Evolutionary conservation across 805 yeast genomes (phyloP).

Genomic region (Spathaspora arborariae): DNA sequence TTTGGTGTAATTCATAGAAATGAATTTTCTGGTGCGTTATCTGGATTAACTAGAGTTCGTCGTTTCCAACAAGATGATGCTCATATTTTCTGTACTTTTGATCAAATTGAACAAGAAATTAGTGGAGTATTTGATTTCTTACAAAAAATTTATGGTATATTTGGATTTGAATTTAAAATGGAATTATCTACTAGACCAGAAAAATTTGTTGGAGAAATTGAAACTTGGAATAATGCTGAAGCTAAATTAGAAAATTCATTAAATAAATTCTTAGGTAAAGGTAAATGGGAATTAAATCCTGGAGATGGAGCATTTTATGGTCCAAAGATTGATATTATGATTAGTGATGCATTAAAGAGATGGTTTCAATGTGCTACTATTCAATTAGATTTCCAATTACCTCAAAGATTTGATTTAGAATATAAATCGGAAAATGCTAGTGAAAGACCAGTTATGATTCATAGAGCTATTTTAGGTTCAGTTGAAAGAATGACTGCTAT

Average conservation of each 20-base stretch:
- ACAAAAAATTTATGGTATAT: slow-evolving; percentile 79
- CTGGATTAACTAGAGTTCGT: slow-evolving; percentile 91
- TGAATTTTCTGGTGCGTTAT: slow-evolving; percentile 91
- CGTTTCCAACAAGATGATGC: slow-evolving; percentile 99
- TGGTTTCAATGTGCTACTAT: slow-evolving; percentile 99
- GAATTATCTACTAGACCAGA: slow-evolving; percentile 97
- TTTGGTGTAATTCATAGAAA: slow-evolving; percentile 97
- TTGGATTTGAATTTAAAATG: slow-evolving; percentile 95
- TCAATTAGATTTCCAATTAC: slow-evolving; percentile 98
- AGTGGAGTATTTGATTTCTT: slow-evolving; percentile 82
- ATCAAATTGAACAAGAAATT: slow-evolving; percentile 86
- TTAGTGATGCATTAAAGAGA: slow-evolving; percentile 90
- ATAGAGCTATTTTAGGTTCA: slow-evolving; percentile 97
- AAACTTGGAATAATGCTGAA: slow-evolving; percentile 93
- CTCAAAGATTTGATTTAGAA: slow-evolving; percentile 86
- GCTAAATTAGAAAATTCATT: slow-evolving; percentile 76
- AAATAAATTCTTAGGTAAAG: slow-evolving; percentile 71
- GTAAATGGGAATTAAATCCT: slow-evolving; percentile 89
- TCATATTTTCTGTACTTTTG: slow-evolving; percentile 92
- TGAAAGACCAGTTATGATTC: slow-evolving; percentile 97
- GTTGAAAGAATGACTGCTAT: slow-evolving; percentile 99
- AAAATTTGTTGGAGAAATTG: slow-evolving; percentile 89
- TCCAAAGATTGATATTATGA: slow-evolving; percentile 94
- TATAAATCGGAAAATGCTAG: slow-evolving; percentile 58
- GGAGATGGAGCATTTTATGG: slow-evolving; percentile 98